A percentile compares a stretch with the other conserved stretches of the same genome.
Evolutionary conservation across 2,329 filamentous ascomycete species (phyloP).

Genomic region (Xylariales sp.): DNA sequence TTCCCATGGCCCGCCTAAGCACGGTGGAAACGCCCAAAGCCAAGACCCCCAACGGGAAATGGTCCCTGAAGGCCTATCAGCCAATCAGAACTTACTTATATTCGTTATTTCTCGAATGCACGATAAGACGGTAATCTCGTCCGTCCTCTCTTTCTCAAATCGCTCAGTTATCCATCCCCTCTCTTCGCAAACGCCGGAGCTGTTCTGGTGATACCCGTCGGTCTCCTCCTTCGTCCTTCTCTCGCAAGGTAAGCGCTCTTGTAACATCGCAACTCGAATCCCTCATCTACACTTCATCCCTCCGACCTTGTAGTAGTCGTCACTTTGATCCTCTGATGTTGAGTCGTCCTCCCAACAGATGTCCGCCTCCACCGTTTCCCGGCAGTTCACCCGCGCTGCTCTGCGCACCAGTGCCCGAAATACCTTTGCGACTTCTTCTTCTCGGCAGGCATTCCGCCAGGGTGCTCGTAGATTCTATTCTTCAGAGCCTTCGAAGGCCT

Average conservation of each 20-base stretch:
- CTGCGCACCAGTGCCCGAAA: conserved; percentile 55
- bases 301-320: too few relatives aligned
- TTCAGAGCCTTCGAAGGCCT: conserved; percentile 56
- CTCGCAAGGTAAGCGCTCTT: neutral
- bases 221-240: neutral
- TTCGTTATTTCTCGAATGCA: neutral
- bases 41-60: neutral
- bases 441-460: conserved; percentile 67
- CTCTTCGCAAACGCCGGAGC: neutral
- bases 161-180: neutral
- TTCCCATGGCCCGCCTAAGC: neutral
- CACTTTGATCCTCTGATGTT: neutral
- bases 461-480: conserved; percentile 76
- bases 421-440: conserved; percentile 53
- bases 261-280: neutral
- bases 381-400: conserved; percentile 53
- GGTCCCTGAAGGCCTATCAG: conserved; percentile 1
- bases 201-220: neutral
- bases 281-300: neutral
- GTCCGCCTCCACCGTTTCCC: conserved; percentile 40
- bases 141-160: neutral
- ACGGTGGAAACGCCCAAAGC: too few relatives aligned
- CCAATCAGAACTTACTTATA: conserved; percentile 7
- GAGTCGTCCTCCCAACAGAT: conserved; percentile 28
- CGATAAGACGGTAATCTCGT: conserved; percentile 5